Percentiles rank a stretch among this genome's conserved stretches.
These are phyloP conservation scores for Xylariaceae sp. DNA, from an alignment of 2,329 filamentous ascomycete genomes.

Conservation along the genomic window DNA sequence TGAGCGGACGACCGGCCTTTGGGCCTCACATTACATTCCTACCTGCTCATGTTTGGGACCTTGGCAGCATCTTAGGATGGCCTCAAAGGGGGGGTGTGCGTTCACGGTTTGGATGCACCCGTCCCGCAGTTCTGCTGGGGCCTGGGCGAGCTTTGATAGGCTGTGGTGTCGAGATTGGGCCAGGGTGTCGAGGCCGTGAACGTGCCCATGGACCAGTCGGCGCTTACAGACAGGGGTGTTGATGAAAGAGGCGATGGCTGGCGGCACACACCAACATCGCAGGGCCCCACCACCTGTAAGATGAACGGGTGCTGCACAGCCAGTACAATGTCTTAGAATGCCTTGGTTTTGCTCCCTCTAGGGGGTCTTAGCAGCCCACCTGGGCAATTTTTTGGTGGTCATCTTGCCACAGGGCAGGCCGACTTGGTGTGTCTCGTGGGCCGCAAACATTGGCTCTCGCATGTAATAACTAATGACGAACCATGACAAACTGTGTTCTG, in stretches of 20 bases:
- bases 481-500: slow-evolving; percentile 21
- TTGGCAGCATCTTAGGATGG: slow-evolving; percentile 9
- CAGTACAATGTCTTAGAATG: slow-evolving; percentile 45
- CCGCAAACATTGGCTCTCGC: slow-evolving; percentile 33
- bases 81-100: slow-evolving; percentile 20
- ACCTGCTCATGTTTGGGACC: neutral
- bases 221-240: slow-evolving; percentile 41
- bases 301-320: slow-evolving; percentile 36
- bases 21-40: slow-evolving; percentile 21
- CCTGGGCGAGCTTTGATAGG: slow-evolving; percentile 36
- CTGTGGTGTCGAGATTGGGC: slow-evolving; percentile 28
- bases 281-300: slow-evolving; percentile 38
- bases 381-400: slow-evolving; percentile 24
- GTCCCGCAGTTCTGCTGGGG: slow-evolving; percentile 3
- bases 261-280: slow-evolving; percentile 38
- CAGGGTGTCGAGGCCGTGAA: slow-evolving; percentile 24
- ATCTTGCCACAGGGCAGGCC: slow-evolving; percentile 36
- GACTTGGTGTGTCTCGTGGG: slow-evolving; percentile 40
- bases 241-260: slow-evolving; percentile 38
- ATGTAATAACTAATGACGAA: slow-evolving; percentile 25
- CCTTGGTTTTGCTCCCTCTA: slow-evolving; percentile 34
- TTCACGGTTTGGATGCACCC: slow-evolving; percentile 32
- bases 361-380: slow-evolving; percentile 27
- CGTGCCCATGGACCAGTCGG: slow-evolving; percentile 41
- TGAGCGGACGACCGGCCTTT: slow-evolving; percentile 26